phyloP scores from a whole-genome alignment of 2,329 filamentous ascomycete genomes.

The Aspergillus intermedius region DNA sequence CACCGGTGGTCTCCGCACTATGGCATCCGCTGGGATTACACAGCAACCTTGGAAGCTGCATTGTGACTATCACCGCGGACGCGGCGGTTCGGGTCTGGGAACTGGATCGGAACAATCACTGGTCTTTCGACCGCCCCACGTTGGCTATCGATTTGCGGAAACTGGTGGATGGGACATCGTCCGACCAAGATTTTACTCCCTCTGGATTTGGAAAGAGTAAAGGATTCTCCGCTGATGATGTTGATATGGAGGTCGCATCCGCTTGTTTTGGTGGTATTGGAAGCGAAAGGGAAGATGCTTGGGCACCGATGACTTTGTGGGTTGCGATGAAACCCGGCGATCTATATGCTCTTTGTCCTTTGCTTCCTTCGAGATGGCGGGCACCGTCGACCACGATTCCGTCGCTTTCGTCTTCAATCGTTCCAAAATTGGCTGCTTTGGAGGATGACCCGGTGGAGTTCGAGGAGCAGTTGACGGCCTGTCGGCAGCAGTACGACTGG shows the following conservation, averaged over 20 bases:
- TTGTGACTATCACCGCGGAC: conserved; percentile 84
- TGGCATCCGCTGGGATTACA: conserved; percentile 87
- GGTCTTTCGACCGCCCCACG: conserved; percentile 77
- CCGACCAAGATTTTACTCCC: conserved; percentile 76
- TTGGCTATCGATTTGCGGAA: conserved; percentile 84
- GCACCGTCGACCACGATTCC: conserved; percentile 69
- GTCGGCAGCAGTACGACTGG: conserved; percentile 55
- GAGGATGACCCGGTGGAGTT: conserved; percentile 35
- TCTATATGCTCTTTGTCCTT: conserved; percentile 84
- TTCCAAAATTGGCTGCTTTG: conserved; percentile 57
- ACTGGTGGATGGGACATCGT: conserved; percentile 72
- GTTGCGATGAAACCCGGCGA: conserved; percentile 92
- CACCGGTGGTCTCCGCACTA: conserved; percentile 69
- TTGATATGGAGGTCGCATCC: conserved; percentile 90
- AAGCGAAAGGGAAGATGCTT: conserved; percentile 56
- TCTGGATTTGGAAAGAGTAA: conserved; percentile 67
- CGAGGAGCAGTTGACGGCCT: conserved; percentile 41
- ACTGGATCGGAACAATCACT: conserved; percentile 72
- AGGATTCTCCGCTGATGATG: conserved; percentile 78
- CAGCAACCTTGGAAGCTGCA: conserved; percentile 59
- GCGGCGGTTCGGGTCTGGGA: conserved; percentile 89
- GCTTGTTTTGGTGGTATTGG: conserved; percentile 76
- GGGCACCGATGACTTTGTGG: conserved; percentile 96
- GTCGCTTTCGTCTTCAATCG: conserved; percentile 73
- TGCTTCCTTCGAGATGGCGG: conserved; percentile 82